Percentiles rank a stretch among this genome's conserved stretches.
phyloP scores from a whole-genome alignment of 345 rosid species.

The Gynandropsis gynandra region DNA sequence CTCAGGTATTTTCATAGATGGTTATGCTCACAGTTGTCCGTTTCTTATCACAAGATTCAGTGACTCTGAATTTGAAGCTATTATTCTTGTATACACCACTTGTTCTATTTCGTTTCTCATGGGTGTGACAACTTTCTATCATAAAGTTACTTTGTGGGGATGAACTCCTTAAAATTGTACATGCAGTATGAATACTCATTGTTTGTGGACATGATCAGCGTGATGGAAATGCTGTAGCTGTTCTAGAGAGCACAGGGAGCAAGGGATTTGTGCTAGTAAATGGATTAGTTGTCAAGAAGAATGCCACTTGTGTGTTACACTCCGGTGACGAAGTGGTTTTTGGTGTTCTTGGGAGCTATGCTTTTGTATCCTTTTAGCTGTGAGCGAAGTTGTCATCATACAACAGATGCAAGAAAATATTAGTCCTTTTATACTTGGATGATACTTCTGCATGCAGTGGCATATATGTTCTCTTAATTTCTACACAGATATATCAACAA shows the following conservation, averaged over 20 bases:
- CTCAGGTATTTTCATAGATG: slow-evolving; percentile 39
- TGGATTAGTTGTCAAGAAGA: slow-evolving; percentile 46
- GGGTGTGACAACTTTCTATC: slow-evolving; percentile 9
- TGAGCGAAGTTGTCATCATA: not conserved
- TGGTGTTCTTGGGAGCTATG: slow-evolving; percentile 50
- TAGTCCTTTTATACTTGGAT: not conserved
- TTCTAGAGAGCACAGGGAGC: slow-evolving; percentile 64
- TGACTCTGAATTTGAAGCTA: no score
- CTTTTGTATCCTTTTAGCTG: slow-evolving; percentile 66
- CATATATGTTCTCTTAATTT: slow-evolving; percentile 11
- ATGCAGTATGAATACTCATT: slow-evolving; percentile 63
- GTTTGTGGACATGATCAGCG: slow-evolving; percentile 76
- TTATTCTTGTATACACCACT: not conserved
- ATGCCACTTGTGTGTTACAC: slow-evolving; percentile 32
- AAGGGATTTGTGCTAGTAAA: slow-evolving; percentile 64
- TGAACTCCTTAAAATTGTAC: slow-evolving; percentile 48
- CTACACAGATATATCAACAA: slow-evolving; percentile 67
- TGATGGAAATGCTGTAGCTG: slow-evolving; percentile 49
- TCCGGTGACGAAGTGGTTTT: slow-evolving; percentile 82
- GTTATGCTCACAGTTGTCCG: not conserved
- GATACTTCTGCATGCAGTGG: slow-evolving; percentile 6
- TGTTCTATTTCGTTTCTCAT: slow-evolving; percentile 9
- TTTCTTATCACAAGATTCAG: no score
- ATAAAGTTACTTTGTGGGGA: slow-evolving; percentile 35
- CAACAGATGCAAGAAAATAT: not conserved